Evolutionary conservation across 169 alveolate species (phyloP), one percentile per base, ranked within the genome.

Genomic region (Plasmodium malariae): DNA sequence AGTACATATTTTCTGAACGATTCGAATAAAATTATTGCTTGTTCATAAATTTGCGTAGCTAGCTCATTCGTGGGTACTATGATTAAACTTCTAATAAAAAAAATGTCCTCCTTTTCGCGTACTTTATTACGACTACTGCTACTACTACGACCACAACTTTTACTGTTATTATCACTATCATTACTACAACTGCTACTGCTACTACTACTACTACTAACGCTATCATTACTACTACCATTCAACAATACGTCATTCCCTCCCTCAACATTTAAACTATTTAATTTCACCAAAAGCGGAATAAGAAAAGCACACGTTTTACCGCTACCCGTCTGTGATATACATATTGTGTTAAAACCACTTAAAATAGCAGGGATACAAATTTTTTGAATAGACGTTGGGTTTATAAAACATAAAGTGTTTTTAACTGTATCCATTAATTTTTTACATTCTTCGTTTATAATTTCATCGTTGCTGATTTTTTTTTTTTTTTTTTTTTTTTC

Each of bases 281-380:
- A 70, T 26, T 36, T 34, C 4, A 91, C 45, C n/a, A 94, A 70
- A 28, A 92, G 57, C 28, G 95, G 95, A 24, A 91, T 67, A 9
- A 94, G 80, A 72, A 93, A 94, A 7, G 96, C 94, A 86, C 92
- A 68, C n/a, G 96, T 94, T 54, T 94, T 94, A 43, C 96, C 96
- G 32, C 96, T 93, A 0, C 96, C 96, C 4, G 96, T 94, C n/a
- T 93, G 95, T 6, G 96, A 93, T 19, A 94, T 93, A 40, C 95
- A 94, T 14, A 94, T 71, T 34, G 94, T 87, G 54, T 94, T 94
- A 26, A 55, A 63, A 14, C 93, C 95, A 37, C 59, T 74, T 65
- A 94, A 26, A 60, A 93, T 92, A 17, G 93, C 6, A 17, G 96
- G 96, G 26, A 94, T 92, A 24, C 92, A 86, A 9, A 86, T 86